These are phyloP conservation scores for Xylariaceae sp. DNA, from an alignment of 2,329 filamentous ascomycete genomes.

Conservation along the genomic window DNA sequence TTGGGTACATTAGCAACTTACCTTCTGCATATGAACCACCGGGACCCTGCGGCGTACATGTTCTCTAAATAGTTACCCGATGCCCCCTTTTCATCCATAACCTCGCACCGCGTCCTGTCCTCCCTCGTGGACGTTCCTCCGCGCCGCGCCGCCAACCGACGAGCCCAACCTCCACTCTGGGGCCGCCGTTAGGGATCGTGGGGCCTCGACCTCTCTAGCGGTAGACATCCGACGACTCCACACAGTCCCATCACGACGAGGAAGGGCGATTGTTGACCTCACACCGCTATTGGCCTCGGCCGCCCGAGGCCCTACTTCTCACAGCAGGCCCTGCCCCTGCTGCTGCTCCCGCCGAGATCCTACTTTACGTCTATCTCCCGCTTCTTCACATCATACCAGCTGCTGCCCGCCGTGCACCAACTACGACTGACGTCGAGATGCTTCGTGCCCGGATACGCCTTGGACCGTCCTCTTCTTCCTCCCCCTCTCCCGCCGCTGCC, in stretches of 20 bases:
- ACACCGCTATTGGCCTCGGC: slow-evolving; percentile 20
- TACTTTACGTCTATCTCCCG: too few species aligned
- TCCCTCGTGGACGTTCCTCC: neutral
- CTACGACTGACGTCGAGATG: slow-evolving; percentile 26
- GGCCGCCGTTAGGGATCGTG: slow-evolving; percentile 11
- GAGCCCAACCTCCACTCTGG: slow-evolving; percentile 7
- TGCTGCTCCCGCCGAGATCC: slow-evolving; percentile 18
- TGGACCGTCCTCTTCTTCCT: too few species aligned
- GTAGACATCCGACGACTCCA: slow-evolving; percentile 19
- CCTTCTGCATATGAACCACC: too few species aligned
- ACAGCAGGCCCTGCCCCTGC: slow-evolving; percentile 13
- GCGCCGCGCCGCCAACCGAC: neutral
- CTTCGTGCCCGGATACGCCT: slow-evolving; percentile 24
- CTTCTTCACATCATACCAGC: slow-evolving; percentile 19
- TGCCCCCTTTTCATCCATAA: neutral
- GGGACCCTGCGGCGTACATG: too few species aligned
- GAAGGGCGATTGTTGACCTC: slow-evolving; percentile 18
- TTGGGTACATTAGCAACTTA: too few species aligned
- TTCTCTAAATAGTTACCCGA: too few species aligned
- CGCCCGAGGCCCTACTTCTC: slow-evolving; percentile 9
- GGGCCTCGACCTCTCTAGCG: slow-evolving; percentile 7
- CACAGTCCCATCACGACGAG: slow-evolving; percentile 17
- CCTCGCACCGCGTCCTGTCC: neutral
- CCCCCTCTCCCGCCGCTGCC: slow-evolving; percentile 15
- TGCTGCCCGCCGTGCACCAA: slow-evolving; percentile 8